These are phyloP conservation scores for Earliella scabrosa DNA, from an alignment of 1,284 basidiomycete genomes.

Conservation along the genomic window DNA sequence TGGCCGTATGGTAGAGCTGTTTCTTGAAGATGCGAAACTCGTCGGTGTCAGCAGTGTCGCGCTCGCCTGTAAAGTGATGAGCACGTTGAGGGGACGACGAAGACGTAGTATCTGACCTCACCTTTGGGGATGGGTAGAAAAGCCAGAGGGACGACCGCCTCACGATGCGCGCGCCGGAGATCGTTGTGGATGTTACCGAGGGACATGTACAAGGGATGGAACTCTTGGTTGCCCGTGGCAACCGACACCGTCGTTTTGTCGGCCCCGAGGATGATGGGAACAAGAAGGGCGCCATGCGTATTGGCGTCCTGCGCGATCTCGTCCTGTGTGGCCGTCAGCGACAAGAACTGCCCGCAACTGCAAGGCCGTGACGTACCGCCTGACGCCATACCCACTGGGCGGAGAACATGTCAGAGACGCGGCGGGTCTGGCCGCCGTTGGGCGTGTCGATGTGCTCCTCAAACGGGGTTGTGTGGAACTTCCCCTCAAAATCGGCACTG, in stretches of 20 bases:
- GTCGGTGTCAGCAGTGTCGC: background rate
- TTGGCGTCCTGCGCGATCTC: slow-evolving; percentile 10
- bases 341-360: background rate
- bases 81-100: too few relatives aligned
- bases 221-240: slow-evolving; percentile 26
- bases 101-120: too few relatives aligned
- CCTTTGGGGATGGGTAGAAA: slow-evolving; percentile 26
- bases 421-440: too few relatives aligned
- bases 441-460: too few relatives aligned
- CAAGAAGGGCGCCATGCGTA: slow-evolving; percentile 17
- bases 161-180: slow-evolving; percentile 21
- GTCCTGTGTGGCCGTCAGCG: background rate
- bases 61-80: background rate
- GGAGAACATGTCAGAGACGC: slow-evolving; percentile 28
- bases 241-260: slow-evolving; percentile 31
- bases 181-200: slow-evolving; percentile 23
- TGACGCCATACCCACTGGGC: slow-evolving; percentile 24
- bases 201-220: slow-evolving; percentile 25
- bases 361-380: slow-evolving; percentile 20
- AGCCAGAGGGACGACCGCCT: slow-evolving; percentile 17
- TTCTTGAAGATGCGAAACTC: slow-evolving; percentile 13
- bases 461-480: too few relatives aligned
- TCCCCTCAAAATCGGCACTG: too few relatives aligned
- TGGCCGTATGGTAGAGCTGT: slow-evolving; percentile 11
- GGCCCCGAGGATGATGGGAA: slow-evolving; percentile 19